phyloP scores from a whole-genome alignment of 805 yeast genomes.

The Sugiyamaella valdiviana region DNA sequence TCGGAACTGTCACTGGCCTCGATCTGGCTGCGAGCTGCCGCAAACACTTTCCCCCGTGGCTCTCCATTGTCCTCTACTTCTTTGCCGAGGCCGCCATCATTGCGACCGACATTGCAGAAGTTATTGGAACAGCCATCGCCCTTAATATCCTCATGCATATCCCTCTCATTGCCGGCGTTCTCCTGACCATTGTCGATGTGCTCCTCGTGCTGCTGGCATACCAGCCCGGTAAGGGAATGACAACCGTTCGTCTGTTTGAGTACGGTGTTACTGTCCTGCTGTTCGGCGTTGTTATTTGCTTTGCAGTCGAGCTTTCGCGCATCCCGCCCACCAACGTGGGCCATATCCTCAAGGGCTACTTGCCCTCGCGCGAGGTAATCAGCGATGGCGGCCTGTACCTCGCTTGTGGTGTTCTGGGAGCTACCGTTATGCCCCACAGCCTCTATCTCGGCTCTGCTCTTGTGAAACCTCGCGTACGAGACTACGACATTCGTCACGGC shows the following conservation, averaged over 20 bases:
- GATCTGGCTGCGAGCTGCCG: conserved; percentile 87
- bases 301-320: conserved; percentile 67
- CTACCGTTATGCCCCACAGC: conserved; percentile 94
- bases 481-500: conserved; percentile 61
- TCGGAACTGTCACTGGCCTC: conserved; percentile 91
- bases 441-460: conserved; percentile 82
- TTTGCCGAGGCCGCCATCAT: conserved; percentile 87
- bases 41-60: conserved; percentile 56
- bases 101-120: conserved; percentile 95
- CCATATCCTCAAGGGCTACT: conserved; percentile 64
- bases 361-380: conserved; percentile 46
- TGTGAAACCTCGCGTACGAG: conserved; percentile 78
- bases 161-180: conserved; percentile 78
- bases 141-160: conserved; percentile 73
- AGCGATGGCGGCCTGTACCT: conserved; percentile 65
- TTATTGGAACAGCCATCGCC: conserved; percentile 95
- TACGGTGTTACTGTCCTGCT: conserved; percentile 72
- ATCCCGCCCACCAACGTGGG: conserved; percentile 49
- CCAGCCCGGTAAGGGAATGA: conserved; percentile 76
- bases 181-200: conserved; percentile 81
- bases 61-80: conserved; percentile 49
- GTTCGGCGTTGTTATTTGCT: conserved; percentile 76
- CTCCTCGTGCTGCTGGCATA: conserved; percentile 81
- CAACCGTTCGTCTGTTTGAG: conserved; percentile 73
- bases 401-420: conserved; percentile 82